Percentiles rank a stretch among this genome's conserved stretches.
phyloP scores from a whole-genome alignment of 441 rosid genomes.

The Populus hybrid region DNA sequence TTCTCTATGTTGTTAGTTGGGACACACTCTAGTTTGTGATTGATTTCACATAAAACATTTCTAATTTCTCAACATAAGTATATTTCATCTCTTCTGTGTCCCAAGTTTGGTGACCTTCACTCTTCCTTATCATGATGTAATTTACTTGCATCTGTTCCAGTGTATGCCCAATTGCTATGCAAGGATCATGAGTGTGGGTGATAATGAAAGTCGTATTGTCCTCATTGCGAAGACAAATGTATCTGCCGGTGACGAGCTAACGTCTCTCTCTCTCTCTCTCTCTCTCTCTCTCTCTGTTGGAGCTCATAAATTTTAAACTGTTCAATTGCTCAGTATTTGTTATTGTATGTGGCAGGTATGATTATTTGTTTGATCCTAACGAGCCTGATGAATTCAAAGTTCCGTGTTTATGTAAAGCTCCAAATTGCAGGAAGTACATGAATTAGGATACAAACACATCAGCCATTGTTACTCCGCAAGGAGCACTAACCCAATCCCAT shows the following conservation, averaged over 20 bases:
- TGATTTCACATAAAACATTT: not conserved
- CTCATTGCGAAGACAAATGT: too few relatives aligned
- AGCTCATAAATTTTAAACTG: not conserved
- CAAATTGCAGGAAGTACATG: constrained; percentile 92
- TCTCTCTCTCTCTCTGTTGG: not conserved
- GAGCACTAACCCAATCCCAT: constrained; percentile 50
- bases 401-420: constrained; percentile 90
- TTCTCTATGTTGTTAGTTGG: not conserved
- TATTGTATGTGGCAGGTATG: constrained; percentile 56
- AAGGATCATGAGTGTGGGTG: too few relatives aligned
- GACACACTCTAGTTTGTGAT: not conserved
- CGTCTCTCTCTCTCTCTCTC: not conserved
- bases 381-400: constrained; percentile 98
- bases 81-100: not conserved
- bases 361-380: constrained; percentile 95
- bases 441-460: constrained; percentile 53
- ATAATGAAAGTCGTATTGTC: too few relatives aligned
- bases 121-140: not conserved
- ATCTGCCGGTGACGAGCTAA: too few relatives aligned
- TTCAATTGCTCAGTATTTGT: not conserved
- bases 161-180: too few relatives aligned
- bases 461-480: constrained; percentile 55
- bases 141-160: not conserved
- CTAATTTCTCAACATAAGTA: too few relatives aligned
- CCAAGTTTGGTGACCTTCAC: not conserved